Evolutionary conservation across 1,139 yeast genomes (phyloP).

Genomic region (Wickerhamiella infanticola): DNA sequence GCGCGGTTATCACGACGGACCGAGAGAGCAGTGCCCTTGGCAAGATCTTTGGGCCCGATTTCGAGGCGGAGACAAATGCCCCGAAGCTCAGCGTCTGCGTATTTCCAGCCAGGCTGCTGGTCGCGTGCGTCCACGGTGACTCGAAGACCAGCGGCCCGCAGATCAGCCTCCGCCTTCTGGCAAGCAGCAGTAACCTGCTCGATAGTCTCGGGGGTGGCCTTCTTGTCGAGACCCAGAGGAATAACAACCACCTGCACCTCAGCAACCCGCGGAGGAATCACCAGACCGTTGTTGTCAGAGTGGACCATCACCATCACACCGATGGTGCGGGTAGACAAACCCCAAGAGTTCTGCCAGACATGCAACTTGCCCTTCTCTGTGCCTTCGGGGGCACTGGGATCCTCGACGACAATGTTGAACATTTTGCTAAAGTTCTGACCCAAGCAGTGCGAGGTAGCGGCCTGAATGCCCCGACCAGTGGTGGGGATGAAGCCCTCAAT

Average conservation of each 20-base stretch:
- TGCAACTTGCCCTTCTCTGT: constrained; percentile 63
- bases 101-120: constrained; percentile 97
- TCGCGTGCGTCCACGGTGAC: constrained; percentile 79
- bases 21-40: constrained; percentile 62
- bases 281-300: constrained; percentile 96
- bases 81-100: constrained; percentile 92
- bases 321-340: constrained; percentile 92
- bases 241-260: constrained; percentile 81
- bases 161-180: constrained; percentile 42
- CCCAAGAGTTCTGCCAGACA: constrained; percentile 99
- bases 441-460: constrained; percentile 94
- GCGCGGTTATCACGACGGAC: constrained; percentile 87
- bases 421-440: constrained; percentile 98
- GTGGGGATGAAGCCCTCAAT: constrained; percentile 95
- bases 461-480: constrained; percentile 99
- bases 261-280: constrained; percentile 93
- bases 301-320: constrained; percentile 99
- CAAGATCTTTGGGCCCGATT: constrained; percentile 89
- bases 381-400: constrained; percentile 44
- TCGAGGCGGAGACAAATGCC: constrained; percentile 92
- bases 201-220: constrained; percentile 65
- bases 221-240: constrained; percentile 89
- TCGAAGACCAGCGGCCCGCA: constrained; percentile 40
- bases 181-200: constrained; percentile 56
- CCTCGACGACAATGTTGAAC: constrained; percentile 92